Evolutionary conservation across 1,139 yeast genomes (phyloP), one percentile per base, ranked within the genome.

Genomic region (Suzukiozyma palmioleophila): DNA sequence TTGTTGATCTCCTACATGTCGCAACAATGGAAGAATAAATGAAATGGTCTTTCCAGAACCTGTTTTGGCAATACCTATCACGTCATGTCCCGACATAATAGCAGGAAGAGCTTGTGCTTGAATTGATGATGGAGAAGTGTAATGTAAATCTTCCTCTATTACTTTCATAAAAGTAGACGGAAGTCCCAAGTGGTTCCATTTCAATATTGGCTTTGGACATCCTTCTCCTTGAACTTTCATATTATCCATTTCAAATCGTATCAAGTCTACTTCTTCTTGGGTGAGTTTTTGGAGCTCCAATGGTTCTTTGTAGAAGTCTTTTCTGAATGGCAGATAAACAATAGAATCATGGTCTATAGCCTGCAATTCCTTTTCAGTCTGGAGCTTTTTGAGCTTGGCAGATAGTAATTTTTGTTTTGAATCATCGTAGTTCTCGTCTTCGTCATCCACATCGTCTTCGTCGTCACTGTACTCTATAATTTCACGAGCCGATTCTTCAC

Each of bases 31-130:
- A 9, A 94, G 57, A 8, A 89, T 67, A 60, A 87, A 94, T 1
- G 97, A 84, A 52, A 92, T 71, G 0, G 98, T 94, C 56, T 92
- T 92, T 2, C 98, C 98, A 2, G 97, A 87, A 0, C 99, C 98
- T 0, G 99, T 92, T 50, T 89, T 88, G 0, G 98, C 97, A 26
- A 92, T 84, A 6, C 96, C 97, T 39, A 94, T 84, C 3, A 92
- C 78, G 64, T 94, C 97, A 41, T 86, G 62, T 0, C 98, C 97
- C 4, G 84, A 72, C 92, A 92, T 84, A 13, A 89, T 79, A 0
- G 90, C 84, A 0, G 99, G 98, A 13, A 90, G 70, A 0, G 97
- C 90, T 54, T 90, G 97, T 0, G 90, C 73, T 58, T 94, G 99
- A 42, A 94, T 88, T 0, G 97, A 78, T 0, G 97, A 86, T 1